Conservation (phyloP, 192 early-diverging fungal genomes). For the Coemansia sp. region DNA sequence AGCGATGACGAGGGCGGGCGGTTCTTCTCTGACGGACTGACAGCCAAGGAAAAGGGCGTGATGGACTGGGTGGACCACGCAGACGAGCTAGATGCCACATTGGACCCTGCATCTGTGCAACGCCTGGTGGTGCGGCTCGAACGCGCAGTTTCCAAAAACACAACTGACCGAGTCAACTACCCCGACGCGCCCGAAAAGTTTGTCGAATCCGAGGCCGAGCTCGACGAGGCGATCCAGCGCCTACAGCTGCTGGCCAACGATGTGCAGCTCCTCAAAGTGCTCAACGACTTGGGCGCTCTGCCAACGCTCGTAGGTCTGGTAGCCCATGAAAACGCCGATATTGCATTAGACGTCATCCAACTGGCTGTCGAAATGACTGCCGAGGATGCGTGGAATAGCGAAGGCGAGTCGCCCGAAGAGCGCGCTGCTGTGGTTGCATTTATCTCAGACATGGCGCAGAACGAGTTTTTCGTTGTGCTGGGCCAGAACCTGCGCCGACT, state of each 20-base stretch:
- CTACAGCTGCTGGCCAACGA: slow-evolving; percentile 73
- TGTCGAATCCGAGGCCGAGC: slow-evolving; percentile 92
- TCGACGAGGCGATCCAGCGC: slow-evolving; percentile 85
- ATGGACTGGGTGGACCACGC: slow-evolving; percentile 80
- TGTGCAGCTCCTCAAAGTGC: slow-evolving; percentile 68
- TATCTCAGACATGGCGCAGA: slow-evolving; percentile 63
- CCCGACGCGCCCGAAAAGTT: slow-evolving; percentile 62
- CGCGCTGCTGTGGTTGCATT: slow-evolving; percentile 61
- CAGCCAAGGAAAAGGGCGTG: slow-evolving; percentile 70
- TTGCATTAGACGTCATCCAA: slow-evolving; percentile 78
- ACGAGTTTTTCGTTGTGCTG: slow-evolving; percentile 70
- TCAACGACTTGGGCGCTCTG: slow-evolving; percentile 68
- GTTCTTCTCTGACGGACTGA: slow-evolving; percentile 83
- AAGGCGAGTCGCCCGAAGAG: slow-evolving; percentile 57
- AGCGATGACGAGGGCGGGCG: slow-evolving; percentile 76
- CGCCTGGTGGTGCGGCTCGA: slow-evolving; percentile 81
- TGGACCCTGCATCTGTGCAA: slow-evolving; percentile 68
- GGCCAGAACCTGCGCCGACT: slow-evolving; percentile 78
- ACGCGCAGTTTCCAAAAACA: slow-evolving; percentile 82
- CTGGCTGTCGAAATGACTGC: slow-evolving; percentile 89
- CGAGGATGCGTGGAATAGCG: slow-evolving; percentile 74
- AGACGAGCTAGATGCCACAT: slow-evolving; percentile 60
- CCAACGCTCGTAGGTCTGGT: slow-evolving; percentile 70
- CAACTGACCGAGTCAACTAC: slow-evolving; percentile 79
- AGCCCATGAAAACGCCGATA: slow-evolving; percentile 93